Evolutionary conservation across 2,329 filamentous ascomycete genomes (phyloP), one percentile per base, ranked within the genome.

Genomic region (Achaetomium macrosporum): DNA sequence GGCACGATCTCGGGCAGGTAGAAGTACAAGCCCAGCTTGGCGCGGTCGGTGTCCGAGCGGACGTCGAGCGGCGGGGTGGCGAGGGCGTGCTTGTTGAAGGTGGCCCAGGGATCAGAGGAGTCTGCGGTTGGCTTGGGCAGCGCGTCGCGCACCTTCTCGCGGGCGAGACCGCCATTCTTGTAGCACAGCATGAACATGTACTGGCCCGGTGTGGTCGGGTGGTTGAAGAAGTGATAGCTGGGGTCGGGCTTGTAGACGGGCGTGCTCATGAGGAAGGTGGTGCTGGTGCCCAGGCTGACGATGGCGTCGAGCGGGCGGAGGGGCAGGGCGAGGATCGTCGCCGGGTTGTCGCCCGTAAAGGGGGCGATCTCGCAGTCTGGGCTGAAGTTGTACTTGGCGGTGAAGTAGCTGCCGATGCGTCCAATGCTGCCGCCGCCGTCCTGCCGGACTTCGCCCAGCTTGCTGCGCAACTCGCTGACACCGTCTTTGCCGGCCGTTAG

Each of bases 151-250:
- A 97, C 82, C 63, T 88, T 84, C 68, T 99, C 93, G 42, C 93
- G 87, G 2, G 93, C 92, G 1, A 97, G 82, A 2, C 90, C 90
- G 61, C 93, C 93, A 71, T 99, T 99, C 73, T 97, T 97, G 77
- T 97, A 99, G 78, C 93, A 99, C 35, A 99, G 83, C 93, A 99
- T 99, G 72, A 99, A 97, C 93, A 99, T 97, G 79, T 95, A 96
- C 55, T 96, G 81, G 1, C 88, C 90, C 0, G 84, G 75, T 1
- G 90, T 95, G 42, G 90, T 93, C 1, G 93, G 93, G 70, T 97
- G 91, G 74, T 96, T 96, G 81, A 97, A 95, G 77, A 97, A 96
- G 74, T 99, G 93, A 66, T 96, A 96, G 7, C 87, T 82, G 3
- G 90, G 88, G 65, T 96, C 86, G 2, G 93, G 90, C 68, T 85